Evolutionary conservation across 345 rosid genomes (phyloP), one percentile per base, ranked within the genome.

Genomic region (Linum tenue): DNA sequence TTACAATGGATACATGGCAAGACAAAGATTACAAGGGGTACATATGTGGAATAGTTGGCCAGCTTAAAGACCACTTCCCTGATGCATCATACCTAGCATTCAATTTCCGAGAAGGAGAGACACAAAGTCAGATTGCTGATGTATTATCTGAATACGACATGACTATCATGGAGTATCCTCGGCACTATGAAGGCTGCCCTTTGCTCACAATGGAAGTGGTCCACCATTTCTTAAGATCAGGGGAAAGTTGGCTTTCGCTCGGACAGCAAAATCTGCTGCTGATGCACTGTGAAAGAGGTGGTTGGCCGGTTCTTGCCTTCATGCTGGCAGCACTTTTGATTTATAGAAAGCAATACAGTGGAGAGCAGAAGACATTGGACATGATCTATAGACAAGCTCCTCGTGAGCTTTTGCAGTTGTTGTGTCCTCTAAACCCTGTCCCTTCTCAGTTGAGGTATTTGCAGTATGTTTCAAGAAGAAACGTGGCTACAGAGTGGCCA

Each of bases 131-230:
- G 37, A 72, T 90, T 68, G 78, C 87, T n/a, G 79, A 81, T 56
- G 70, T 85, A 12, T 69, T 92, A 60, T 85, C 92, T 44, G 83
- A 85, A 70, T 77, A 81, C 71, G 92, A 84, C 76, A 83, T 86
- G 80, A 90, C 97, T 17, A 80, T 90, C 59, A 90, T 92, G 98
- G 98, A 92, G 81, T 92, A 90, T 69, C 98, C 98, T 76, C 82
- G 84, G 69, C 96, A 90, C 55, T 88, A 90, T 16, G 94, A 92
- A 74, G 94, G 96, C 55, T 92, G 94, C 72, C 96, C 96, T 0
- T 59, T 92, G 72, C 81, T 92, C 48, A 74, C 85, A 57, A 85
- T 90, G 81, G 98, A 92, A 81, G 71, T 86, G 70, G 75, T 92
- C 68, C 98, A 86, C 74, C 98, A 90, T 83, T 90, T 90, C 69